phyloP scores from a whole-genome alignment of 2,329 filamentous ascomycete genomes.

The Neonectria ditissima region DNA sequence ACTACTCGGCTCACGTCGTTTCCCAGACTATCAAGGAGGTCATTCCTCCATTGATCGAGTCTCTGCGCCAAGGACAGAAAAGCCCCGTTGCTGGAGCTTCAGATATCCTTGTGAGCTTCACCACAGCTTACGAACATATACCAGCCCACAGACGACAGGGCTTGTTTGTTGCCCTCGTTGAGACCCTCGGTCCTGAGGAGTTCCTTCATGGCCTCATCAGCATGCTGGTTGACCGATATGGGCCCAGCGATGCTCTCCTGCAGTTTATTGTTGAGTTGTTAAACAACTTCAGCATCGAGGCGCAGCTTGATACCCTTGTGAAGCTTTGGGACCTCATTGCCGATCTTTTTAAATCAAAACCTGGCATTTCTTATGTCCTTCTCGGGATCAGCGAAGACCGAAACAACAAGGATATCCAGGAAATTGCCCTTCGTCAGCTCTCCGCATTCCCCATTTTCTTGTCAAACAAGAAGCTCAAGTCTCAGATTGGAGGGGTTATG shows the following conservation, averaged over 20 bases:
- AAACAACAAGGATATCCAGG: constrained; percentile 61
- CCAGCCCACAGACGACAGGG: constrained; percentile 85
- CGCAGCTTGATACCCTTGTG: constrained; percentile 82
- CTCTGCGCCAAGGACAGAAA: constrained; percentile 83
- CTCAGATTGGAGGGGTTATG: constrained; percentile 67
- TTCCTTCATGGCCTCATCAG: constrained; percentile 89
- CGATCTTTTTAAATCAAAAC: constrained; percentile 82
- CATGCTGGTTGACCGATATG: constrained; percentile 92
- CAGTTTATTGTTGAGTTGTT: constrained; percentile 82
- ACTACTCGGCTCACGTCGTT: constrained; percentile 96
- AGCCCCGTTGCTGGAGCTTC: constrained; percentile 83
- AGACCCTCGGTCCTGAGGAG: constrained; percentile 86
- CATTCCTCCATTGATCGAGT: constrained; percentile 89
- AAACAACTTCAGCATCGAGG: constrained; percentile 76
- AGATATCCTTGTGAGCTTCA: constrained; percentile 94
- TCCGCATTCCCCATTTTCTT: constrained; percentile 69
- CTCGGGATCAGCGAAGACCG: constrained; percentile 68
- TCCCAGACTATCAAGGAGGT: constrained; percentile 95
- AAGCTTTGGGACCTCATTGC: constrained; percentile 80
- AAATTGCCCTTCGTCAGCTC: constrained; percentile 66
- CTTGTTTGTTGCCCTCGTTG: constrained; percentile 85
- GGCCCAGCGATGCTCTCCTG: constrained; percentile 77
- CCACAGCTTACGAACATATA: constrained; percentile 95
- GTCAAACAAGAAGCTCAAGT: constrained; percentile 67
- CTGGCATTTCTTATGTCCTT: constrained; percentile 77